Percentiles rank a stretch among this genome's conserved stretches.
Conservation (phyloP, 306 rosid genomes). For the Fragaria ananassa region DNA sequence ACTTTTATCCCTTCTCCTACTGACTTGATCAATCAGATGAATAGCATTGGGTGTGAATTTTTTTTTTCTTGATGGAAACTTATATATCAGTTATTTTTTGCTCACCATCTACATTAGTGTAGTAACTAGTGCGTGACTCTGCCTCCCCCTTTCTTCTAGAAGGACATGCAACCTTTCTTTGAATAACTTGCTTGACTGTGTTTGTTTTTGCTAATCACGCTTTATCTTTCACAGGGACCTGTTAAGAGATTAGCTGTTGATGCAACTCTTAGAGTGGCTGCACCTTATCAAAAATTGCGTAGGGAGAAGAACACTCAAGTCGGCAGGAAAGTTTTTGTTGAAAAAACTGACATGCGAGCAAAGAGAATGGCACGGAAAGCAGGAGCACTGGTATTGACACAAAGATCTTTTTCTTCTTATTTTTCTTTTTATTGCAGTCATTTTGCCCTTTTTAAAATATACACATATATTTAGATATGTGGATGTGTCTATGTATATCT, state of each 20-base stretch:
- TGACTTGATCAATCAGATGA: neutral
- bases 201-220: constrained; percentile 14
- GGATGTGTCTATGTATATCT: neutral
- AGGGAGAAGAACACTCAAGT: constrained; percentile 64
- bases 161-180: neutral
- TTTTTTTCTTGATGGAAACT: neutral
- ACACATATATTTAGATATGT: neutral
- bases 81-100: neutral
- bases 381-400: constrained; percentile 79
- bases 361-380: constrained; percentile 99
- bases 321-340: constrained; percentile 84
- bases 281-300: constrained; percentile 95
- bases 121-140: neutral
- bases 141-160: neutral
- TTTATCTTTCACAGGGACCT: constrained; percentile 61
- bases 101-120: neutral
- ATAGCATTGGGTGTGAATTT: neutral
- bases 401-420: neutral
- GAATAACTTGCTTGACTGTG: neutral
- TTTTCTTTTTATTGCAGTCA: constrained; percentile 14
- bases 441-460: neutral
- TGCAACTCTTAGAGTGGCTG: constrained; percentile 98
- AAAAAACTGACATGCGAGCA: constrained; percentile 92
- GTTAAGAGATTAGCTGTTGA: constrained; percentile 92
- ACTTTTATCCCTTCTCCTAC: neutral